These are phyloP conservation scores for Phytophthora cajani DNA, from an alignment of 352 stramenopile species.

Conservation along the genomic window DNA sequence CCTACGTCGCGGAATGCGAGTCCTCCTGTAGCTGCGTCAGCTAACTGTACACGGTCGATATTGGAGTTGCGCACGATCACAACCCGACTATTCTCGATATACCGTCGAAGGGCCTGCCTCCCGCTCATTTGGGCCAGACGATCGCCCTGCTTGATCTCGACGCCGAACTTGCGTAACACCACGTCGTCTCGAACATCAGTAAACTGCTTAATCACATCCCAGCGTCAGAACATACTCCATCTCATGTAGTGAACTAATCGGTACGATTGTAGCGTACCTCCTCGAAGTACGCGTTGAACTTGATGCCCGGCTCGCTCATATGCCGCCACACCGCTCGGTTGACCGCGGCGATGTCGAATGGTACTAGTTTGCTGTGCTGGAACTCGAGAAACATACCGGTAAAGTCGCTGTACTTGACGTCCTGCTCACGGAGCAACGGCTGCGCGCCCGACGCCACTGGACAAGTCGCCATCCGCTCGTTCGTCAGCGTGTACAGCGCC, in stretches of 20 bases:
- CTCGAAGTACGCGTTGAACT: constrained; percentile 38
- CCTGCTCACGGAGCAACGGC: constrained; percentile 15
- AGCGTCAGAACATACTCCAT: neutral
- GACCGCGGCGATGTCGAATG: constrained; percentile 29
- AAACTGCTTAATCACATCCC: constrained; percentile 11
- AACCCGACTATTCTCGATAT: constrained; percentile 26
- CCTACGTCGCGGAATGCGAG: constrained; percentile 40
- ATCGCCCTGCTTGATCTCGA: constrained; percentile 23
- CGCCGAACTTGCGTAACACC: constrained; percentile 34
- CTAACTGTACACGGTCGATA: constrained; percentile 40
- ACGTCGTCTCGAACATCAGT: constrained; percentile 24
- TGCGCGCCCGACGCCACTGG: constrained; percentile 10
- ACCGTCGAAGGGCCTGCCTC: constrained; percentile 26
- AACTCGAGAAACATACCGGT: constrained; percentile 41
- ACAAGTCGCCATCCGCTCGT: constrained; percentile 14
- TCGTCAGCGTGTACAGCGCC: constrained; percentile 14
- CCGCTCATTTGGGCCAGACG: constrained; percentile 22
- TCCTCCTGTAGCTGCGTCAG: constrained; percentile 13
- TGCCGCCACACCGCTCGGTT: constrained; percentile 31
- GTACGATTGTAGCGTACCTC: constrained; percentile 13
- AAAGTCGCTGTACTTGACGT: constrained; percentile 41
- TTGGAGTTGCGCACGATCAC: constrained; percentile 37
- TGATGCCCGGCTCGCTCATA: constrained; percentile 28
- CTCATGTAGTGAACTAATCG: too few relatives aligned
- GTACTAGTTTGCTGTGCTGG: constrained; percentile 32